Conservation (phyloP, 192 early-diverging fungal species). For the Coemansia sp. region DNA sequence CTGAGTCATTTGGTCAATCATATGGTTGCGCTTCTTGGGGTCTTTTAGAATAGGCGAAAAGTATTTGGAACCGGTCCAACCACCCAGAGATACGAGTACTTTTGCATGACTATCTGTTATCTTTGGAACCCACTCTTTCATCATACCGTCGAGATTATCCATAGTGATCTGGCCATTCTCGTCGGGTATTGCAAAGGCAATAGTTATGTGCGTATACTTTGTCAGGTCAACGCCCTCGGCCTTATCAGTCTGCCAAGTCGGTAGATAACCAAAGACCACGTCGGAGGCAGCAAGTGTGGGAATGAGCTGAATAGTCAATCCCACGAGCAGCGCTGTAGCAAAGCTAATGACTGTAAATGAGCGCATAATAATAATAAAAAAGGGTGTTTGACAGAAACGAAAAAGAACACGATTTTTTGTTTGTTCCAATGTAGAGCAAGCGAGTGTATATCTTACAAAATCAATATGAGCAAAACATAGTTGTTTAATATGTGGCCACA, state of each 20-base stretch:
- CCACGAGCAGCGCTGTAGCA: neutral
- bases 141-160: conserved; percentile 32
- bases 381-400: neutral
- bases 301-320: neutral
- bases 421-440: neutral
- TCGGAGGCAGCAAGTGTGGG: neutral
- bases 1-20: conserved; percentile 58
- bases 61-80: conserved; percentile 68
- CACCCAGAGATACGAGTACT: conserved; percentile 67
- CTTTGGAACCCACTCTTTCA: conserved; percentile 51
- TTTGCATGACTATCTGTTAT: conserved; percentile 58
- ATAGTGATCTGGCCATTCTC: conserved; percentile 39
- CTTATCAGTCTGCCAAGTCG: conserved; percentile 49
- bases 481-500: neutral
- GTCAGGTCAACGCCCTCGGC: conserved; percentile 47
- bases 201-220: conserved; percentile 70
- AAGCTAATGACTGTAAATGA: neutral
- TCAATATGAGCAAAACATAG: neutral
- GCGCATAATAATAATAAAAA: neutral
- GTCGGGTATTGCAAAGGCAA: conserved; percentile 64
- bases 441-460: neutral
- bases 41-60: conserved; percentile 60
- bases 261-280: conserved; percentile 56
- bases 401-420: neutral
- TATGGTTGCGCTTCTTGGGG: conserved; percentile 38